A percentile compares a stretch with the other conserved stretches of the same genome.
Conservation (phyloP, 805 yeast genomes). For the Kurtzmaniella cleridarum region DNA sequence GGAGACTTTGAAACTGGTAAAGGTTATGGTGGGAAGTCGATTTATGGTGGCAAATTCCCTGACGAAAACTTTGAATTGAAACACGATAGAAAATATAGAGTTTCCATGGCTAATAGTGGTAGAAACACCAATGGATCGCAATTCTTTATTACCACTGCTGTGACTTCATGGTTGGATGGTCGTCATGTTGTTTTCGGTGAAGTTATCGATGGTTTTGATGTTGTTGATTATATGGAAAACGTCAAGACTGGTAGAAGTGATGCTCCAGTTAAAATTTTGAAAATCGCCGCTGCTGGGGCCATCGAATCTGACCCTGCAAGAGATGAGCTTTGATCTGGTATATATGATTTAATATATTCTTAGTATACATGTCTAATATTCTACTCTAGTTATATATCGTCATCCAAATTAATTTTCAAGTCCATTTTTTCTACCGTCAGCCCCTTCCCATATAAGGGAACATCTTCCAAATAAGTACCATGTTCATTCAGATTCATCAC, state of each 20-base stretch:
- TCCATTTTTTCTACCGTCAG: conserved; percentile 34
- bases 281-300: conserved; percentile 63
- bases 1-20: conserved; percentile 74
- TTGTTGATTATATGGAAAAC: conserved; percentile 67
- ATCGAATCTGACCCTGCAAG: conserved; percentile 12
- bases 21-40: conserved; percentile 79
- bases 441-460: conserved; percentile 35
- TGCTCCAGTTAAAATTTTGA: conserved; percentile 62
- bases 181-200: conserved; percentile 96
- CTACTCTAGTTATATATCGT: too few relatives aligned
- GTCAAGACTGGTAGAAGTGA: conserved; percentile 82
- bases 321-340: conserved; percentile 23
- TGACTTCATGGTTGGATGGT: conserved; percentile 89
- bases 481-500: conserved; percentile 12
- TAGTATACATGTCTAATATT: too few relatives aligned
- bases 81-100: conserved; percentile 63
- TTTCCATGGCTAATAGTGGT: conserved; percentile 82
- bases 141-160: conserved; percentile 90
- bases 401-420: conserved; percentile 19
- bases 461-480: conserved; percentile 31
- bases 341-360: not conserved
- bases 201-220: conserved; percentile 83
- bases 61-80: conserved; percentile 74
- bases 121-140: conserved; percentile 84
- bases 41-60: conserved; percentile 64